phyloP scores from a whole-genome alignment of 202 grass and related monocot species.

The Zoysia matrella region DNA sequence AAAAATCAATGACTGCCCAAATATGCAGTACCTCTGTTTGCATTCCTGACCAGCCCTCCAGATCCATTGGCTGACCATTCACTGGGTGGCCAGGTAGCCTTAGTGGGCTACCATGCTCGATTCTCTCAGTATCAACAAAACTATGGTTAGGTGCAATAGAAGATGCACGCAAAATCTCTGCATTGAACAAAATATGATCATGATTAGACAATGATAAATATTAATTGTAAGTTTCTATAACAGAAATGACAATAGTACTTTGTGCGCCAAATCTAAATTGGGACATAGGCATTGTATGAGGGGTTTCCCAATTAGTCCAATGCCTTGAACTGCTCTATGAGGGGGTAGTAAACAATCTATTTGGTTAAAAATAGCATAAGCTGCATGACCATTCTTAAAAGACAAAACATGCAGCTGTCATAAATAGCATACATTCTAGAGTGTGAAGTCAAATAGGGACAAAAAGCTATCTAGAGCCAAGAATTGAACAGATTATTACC shows the following conservation, averaged over 20 bases:
- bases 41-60: constrained; percentile 85
- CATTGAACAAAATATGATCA: constrained; percentile 49
- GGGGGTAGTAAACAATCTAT: constrained; percentile 9
- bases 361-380: constrained; percentile 38
- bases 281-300: neutral
- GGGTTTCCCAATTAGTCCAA: constrained; percentile 21
- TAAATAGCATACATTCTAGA: constrained; percentile 7
- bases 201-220: constrained; percentile 11
- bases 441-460: constrained; percentile 4
- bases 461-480: neutral
- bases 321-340: constrained; percentile 13
- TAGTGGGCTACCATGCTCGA: constrained; percentile 85
- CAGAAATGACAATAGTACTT: constrained; percentile 21
- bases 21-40: constrained; percentile 77
- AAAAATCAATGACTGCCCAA: constrained; percentile 14
- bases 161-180: constrained; percentile 93
- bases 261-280: constrained; percentile 14
- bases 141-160: constrained; percentile 71
- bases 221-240: constrained; percentile 11
- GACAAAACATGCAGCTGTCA: constrained; percentile 22
- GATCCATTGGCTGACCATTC: constrained; percentile 97
- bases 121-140: constrained; percentile 89
- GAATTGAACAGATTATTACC: constrained; percentile 22
- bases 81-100: constrained; percentile 76
- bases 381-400: neutral